These are phyloP conservation scores for Xylariaceae sp. DNA, from an alignment of 2,329 filamentous ascomycete species.

Conservation along the genomic window DNA sequence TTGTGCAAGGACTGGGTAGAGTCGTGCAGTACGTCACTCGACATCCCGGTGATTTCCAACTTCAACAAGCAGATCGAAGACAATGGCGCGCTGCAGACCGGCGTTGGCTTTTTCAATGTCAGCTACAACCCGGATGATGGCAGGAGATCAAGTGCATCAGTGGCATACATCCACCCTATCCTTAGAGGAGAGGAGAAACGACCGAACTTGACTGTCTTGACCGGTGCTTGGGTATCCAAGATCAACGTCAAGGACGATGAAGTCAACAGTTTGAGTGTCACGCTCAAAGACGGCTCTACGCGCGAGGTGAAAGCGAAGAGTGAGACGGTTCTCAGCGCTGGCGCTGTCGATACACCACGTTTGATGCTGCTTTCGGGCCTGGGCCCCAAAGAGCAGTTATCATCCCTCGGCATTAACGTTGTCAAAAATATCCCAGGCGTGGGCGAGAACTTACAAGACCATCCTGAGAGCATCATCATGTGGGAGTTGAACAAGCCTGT, in stretches of 20 bases:
- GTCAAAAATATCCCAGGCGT: slow-evolving; percentile 56
- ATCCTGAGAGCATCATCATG: slow-evolving; percentile 58
- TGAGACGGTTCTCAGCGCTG: slow-evolving; percentile 77
- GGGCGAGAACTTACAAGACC: slow-evolving; percentile 59
- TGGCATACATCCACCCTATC: slow-evolving; percentile 91
- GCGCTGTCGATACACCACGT: slow-evolving; percentile 77
- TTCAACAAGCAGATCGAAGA: slow-evolving; percentile 81
- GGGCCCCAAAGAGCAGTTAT: slow-evolving; percentile 51
- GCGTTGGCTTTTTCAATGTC: slow-evolving; percentile 86
- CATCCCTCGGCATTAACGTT: slow-evolving; percentile 50
- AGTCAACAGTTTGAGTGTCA: slow-evolving; percentile 71
- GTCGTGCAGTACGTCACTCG: slow-evolving; percentile 71
- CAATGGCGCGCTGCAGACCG: slow-evolving; percentile 67
- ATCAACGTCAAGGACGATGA: slow-evolving; percentile 67
- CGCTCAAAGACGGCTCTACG: slow-evolving; percentile 48
- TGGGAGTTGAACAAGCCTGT: slow-evolving; percentile 79
- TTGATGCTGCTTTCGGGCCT: slow-evolving; percentile 56
- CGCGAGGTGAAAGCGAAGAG: slow-evolving; percentile 60
- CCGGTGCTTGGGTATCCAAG: slow-evolving; percentile 82
- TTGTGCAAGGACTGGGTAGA: slow-evolving; percentile 87
- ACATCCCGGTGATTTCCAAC: slow-evolving; percentile 77
- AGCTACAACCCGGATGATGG: slow-evolving; percentile 89
- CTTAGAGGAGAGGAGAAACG: slow-evolving; percentile 77
- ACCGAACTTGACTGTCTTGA: slow-evolving; percentile 80
- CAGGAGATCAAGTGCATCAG: slow-evolving; percentile 77